Percentiles rank a stretch among this genome's conserved stretches.
These are phyloP conservation scores for Hirschioporus abietinus DNA, from an alignment of 768 basidiomycete species.

Conservation along the genomic window DNA sequence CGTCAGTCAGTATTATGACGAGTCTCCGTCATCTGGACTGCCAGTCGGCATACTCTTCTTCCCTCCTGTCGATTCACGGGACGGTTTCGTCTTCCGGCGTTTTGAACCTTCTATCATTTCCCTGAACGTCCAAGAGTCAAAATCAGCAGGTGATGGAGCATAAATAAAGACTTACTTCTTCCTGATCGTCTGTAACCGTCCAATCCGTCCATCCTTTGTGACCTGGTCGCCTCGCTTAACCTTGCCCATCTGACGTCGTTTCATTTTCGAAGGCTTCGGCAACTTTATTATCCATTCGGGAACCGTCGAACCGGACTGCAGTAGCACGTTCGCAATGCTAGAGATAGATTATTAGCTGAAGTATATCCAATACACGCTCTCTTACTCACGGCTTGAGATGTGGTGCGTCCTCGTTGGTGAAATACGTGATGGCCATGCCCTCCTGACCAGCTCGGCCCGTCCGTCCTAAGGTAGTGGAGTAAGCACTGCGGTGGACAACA, in stretches of 20 bases:
- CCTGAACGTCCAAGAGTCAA: conserved; percentile 31
- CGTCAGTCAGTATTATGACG: not conserved
- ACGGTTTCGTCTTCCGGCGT: conserved; percentile 45
- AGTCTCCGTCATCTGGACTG: not conserved
- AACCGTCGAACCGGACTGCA: conserved; percentile 85
- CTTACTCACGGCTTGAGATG: conserved; percentile 77
- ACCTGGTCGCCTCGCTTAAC: conserved; percentile 72
- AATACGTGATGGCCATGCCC: conserved; percentile 93
- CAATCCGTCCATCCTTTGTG: conserved; percentile 63
- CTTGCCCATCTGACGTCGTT: conserved; percentile 80
- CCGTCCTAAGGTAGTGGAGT: conserved; percentile 49
- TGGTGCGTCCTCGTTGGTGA: conserved; percentile 89
- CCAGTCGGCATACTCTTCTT: not conserved
- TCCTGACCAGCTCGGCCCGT: conserved; percentile 91
- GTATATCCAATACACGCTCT: conserved; percentile 8
- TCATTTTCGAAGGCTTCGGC: conserved; percentile 89
- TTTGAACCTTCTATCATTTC: conserved; percentile 79
- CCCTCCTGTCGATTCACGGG: not conserved
- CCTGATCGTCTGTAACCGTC: conserved; percentile 65
- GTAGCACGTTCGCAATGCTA: conserved; percentile 93
- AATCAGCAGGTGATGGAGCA: conserved; percentile 5
- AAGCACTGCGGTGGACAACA: not conserved
- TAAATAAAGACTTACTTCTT: conserved; percentile 45
- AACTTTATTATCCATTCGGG: conserved; percentile 95
- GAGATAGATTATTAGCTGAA: conserved; percentile 4